Evolutionary conservation across 202 grass and related monocot species (phyloP).

Genomic region (Brachypodium distachyon): DNA sequence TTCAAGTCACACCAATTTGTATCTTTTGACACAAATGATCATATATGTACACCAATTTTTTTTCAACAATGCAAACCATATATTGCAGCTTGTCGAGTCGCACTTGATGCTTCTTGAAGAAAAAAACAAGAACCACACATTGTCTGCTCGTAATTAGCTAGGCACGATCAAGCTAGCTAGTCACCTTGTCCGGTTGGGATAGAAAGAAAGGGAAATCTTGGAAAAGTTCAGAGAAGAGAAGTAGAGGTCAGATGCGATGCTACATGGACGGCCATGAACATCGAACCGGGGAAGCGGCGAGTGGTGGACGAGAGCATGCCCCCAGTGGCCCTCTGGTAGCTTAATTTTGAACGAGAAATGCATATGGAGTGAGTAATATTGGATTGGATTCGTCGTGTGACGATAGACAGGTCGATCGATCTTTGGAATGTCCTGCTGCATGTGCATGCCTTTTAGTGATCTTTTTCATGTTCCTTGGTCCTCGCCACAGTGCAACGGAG

Average conservation of each 20-base stretch:
- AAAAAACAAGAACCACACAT: background rate
- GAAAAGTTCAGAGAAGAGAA: background rate
- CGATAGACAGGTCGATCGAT: background rate
- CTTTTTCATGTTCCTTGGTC: background rate
- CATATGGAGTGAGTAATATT: no score
- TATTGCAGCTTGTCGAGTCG: no score
- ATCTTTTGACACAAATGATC: no score
- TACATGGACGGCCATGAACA: conserved; percentile 3
- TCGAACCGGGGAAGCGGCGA: conserved; percentile 45
- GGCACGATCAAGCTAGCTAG: background rate
- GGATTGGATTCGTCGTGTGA: conserved; percentile 3
- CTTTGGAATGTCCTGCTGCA: no score
- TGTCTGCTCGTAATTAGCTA: background rate
- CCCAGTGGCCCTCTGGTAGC: no score
- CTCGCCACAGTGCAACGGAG: background rate
- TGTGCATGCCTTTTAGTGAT: background rate
- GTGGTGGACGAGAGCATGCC: conserved; percentile 23
- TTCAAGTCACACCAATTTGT: no score
- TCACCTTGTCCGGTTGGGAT: background rate
- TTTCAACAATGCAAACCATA: no score
- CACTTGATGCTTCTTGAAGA: no score
- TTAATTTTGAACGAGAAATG: no score
- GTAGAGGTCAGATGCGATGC: conserved; percentile 11
- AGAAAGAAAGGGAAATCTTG: background rate
- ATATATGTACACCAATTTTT: no score